phyloP scores from a whole-genome alignment of 352 stramenopile genomes.

The Phytophthora tentaculata region DNA sequence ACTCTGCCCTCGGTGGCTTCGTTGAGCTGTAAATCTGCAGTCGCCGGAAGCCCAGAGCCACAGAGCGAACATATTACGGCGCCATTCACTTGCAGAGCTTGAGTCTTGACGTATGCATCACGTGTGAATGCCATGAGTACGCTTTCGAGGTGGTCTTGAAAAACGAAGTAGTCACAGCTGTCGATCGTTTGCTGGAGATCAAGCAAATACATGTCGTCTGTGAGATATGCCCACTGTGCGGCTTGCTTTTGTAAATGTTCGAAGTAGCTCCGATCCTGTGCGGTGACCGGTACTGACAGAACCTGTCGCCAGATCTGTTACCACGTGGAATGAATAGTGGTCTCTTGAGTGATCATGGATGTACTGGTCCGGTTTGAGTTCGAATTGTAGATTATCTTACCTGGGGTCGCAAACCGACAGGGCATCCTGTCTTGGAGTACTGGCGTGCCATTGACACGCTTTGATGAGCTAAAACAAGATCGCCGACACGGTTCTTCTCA shows the following conservation, averaged over 20 bases:
- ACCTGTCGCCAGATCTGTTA: slow-evolving; percentile 67
- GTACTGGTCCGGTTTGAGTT: background rate
- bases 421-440: slow-evolving; percentile 80
- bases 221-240: slow-evolving; percentile 53
- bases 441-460: slow-evolving; percentile 77
- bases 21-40: slow-evolving; percentile 1
- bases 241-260: slow-evolving; percentile 48
- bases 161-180: slow-evolving; percentile 85
- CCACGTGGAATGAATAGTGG: background rate
- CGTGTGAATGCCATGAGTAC: slow-evolving; percentile 79
- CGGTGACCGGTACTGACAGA: slow-evolving; percentile 40
- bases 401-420: slow-evolving; percentile 55
- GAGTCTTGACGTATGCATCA: slow-evolving; percentile 51
- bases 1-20: slow-evolving; percentile 31
- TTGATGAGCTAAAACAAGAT: slow-evolving; percentile 64
- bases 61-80: slow-evolving; percentile 32
- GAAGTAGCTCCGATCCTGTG: slow-evolving; percentile 56
- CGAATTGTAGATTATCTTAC: slow-evolving; percentile 28
- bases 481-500: slow-evolving; percentile 73
- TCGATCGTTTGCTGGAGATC: slow-evolving; percentile 82
- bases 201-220: slow-evolving; percentile 82
- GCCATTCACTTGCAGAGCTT: slow-evolving; percentile 63
- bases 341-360: slow-evolving; percentile 2
- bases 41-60: background rate
- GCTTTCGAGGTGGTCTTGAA: slow-evolving; percentile 76